phyloP scores from a whole-genome alignment of 805 yeast genomes.

The Geotrichum ghanense region DNA sequence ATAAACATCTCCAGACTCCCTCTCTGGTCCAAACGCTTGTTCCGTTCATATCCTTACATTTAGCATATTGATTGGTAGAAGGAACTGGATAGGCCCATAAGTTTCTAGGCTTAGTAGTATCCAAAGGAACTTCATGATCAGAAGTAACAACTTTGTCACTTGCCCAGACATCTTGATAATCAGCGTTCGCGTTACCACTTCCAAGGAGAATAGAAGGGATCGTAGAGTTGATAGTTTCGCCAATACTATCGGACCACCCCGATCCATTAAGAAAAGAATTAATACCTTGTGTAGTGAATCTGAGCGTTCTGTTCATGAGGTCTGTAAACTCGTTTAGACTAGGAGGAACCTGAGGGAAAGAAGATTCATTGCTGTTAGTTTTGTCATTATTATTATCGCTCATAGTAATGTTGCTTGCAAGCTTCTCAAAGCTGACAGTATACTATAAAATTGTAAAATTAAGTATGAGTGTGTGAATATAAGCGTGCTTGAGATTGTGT shows the following conservation, averaged over 20 bases:
- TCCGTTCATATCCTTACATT: constrained; percentile 58
- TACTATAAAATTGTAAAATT: no score
- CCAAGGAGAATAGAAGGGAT: neutral
- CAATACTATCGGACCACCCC: neutral
- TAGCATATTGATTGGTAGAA: constrained; percentile 42
- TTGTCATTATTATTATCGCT: no score
- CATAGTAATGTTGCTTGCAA: no score
- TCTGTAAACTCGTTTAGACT: neutral
- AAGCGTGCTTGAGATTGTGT: no score
- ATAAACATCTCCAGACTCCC: constrained; percentile 86
- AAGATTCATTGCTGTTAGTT: no score
- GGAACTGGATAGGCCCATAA: constrained; percentile 47
- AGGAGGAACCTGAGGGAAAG: no score
- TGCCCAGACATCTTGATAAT: neutral
- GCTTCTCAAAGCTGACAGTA: no score
- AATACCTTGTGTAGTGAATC: neutral
- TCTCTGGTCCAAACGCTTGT: constrained; percentile 67
- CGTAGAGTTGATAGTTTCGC: constrained; percentile 1
- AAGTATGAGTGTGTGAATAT: no score
- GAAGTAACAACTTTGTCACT: neutral
- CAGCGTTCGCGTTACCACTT: neutral
- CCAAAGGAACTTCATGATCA: neutral
- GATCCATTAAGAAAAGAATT: neutral
- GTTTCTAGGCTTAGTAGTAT: neutral
- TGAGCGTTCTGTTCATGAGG: neutral